Evolutionary conservation across 2,329 filamentous ascomycete genomes (phyloP).

Genomic region (Epichloe hybrida): DNA sequence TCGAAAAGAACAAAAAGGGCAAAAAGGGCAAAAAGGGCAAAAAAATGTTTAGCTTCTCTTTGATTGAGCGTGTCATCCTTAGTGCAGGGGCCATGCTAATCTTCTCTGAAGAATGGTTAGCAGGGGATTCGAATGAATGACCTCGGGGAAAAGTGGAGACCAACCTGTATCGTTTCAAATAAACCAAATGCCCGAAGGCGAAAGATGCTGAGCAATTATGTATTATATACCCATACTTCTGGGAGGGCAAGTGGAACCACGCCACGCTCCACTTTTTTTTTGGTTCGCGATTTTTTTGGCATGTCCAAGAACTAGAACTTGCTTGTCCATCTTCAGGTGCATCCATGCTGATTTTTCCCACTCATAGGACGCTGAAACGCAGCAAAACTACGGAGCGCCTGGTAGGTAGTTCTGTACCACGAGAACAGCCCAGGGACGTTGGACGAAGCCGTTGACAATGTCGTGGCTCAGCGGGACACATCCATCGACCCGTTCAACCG

Average conservation of each 20-base stretch:
- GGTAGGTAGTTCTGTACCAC: background rate
- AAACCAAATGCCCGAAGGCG: constrained; percentile 7
- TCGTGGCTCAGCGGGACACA: background rate
- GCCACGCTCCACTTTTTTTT: too few species aligned
- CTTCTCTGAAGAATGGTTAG: constrained; percentile 29
- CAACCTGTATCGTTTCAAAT: constrained; percentile 7
- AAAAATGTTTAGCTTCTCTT: constrained; percentile 7
- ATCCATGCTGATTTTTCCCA: too few species aligned
- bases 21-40: background rate
- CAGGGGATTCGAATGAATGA: background rate
- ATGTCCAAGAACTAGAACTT: too few species aligned
- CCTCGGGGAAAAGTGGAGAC: background rate
- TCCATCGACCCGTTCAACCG: background rate
- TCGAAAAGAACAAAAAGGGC: too few species aligned
- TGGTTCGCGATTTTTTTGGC: too few species aligned
- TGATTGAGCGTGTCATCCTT: constrained; percentile 50
- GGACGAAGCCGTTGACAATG: background rate
- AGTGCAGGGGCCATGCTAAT: constrained; percentile 76
- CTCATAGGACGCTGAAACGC: background rate
- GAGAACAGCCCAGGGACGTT: background rate
- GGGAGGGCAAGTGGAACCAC: too few species aligned
- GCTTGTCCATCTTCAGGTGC: too few species aligned
- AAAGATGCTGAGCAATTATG: fast-evolving
- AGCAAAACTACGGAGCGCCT: background rate
- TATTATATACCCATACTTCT: background rate